Evolutionary conservation across 140 eudicot species (phyloP).

Genomic region (Senecio squalidus): DNA sequence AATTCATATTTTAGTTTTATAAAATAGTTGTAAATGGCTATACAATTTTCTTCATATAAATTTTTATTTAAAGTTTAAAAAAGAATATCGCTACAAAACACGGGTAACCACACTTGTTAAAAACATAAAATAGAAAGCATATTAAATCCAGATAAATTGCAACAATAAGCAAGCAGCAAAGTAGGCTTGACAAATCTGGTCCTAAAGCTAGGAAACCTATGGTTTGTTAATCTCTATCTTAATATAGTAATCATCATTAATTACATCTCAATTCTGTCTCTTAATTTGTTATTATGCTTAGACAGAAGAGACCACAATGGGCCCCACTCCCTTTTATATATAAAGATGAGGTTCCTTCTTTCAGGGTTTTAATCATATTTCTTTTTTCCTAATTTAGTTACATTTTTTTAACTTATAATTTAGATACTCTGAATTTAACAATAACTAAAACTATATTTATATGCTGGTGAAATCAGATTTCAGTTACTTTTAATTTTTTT

Average conservation of each 20-base stretch:
- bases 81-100: too few species aligned
- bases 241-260: constrained; percentile 12
- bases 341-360: constrained; percentile 19
- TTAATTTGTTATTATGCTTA: constrained; percentile 13
- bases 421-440: too few species aligned
- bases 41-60: too few species aligned
- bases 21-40: too few species aligned
- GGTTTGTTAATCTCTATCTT: constrained; percentile 11
- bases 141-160: constrained; percentile 3
- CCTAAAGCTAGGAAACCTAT: constrained; percentile 8
- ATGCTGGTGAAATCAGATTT: too few species aligned
- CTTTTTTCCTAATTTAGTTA: too few species aligned
- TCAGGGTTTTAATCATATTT: constrained; percentile 4
- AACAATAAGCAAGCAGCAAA: constrained; percentile 2
- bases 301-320: background rate
- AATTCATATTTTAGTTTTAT: too few species aligned
- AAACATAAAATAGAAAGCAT: background rate
- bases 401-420: too few species aligned
- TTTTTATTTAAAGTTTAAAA: too few species aligned
- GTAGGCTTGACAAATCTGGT: constrained; percentile 5
- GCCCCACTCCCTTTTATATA: constrained; percentile 1
- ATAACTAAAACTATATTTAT: too few species aligned
- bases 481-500: too few species aligned
- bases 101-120: background rate
- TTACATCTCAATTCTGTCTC: constrained; percentile 14